phyloP scores from a whole-genome alignment of 441 rosid genomes.

The Pelargonium australe region DNA sequence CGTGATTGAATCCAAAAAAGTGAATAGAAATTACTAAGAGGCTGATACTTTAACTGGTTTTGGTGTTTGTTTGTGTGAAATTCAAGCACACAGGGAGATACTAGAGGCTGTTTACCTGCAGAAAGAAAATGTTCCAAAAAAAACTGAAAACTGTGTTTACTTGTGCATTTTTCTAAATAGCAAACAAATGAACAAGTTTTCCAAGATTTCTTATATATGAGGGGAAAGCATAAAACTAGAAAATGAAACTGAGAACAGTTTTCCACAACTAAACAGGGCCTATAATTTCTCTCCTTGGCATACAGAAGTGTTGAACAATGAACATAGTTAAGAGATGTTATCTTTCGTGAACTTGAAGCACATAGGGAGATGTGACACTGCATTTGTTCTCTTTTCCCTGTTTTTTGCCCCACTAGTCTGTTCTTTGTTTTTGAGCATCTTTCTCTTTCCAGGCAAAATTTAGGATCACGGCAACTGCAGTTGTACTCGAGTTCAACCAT shows the following conservation, averaged over 20 bases:
- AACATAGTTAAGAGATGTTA: too few species aligned
- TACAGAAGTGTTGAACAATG: too few species aligned
- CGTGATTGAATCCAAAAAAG: background rate
- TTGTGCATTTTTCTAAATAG: too few species aligned
- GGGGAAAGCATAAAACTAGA: too few species aligned
- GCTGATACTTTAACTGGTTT: background rate
- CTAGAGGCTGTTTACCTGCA: background rate
- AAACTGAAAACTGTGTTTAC: too few species aligned
- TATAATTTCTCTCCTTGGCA: too few species aligned
- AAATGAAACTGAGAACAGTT: too few species aligned
- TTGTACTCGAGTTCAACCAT: conserved; percentile 74
- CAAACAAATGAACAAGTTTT: too few species aligned
- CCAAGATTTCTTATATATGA: too few species aligned
- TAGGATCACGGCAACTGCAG: conserved; percentile 78
- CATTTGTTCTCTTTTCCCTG: background rate
- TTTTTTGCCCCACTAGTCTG: background rate
- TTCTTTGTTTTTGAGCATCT: conserved; percentile 20
- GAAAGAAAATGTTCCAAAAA: too few species aligned
- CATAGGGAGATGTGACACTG: background rate
- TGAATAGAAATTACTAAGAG: background rate
- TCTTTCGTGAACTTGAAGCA: too few species aligned
- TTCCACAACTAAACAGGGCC: too few species aligned
- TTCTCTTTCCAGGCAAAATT: conserved; percentile 52
- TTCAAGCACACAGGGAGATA: background rate
- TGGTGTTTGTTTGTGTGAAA: background rate